Evolutionary conservation across 2,329 filamentous ascomycete species (phyloP), one percentile per base, ranked within the genome.

Genomic region (Nigrograna mackinnonii): DNA sequence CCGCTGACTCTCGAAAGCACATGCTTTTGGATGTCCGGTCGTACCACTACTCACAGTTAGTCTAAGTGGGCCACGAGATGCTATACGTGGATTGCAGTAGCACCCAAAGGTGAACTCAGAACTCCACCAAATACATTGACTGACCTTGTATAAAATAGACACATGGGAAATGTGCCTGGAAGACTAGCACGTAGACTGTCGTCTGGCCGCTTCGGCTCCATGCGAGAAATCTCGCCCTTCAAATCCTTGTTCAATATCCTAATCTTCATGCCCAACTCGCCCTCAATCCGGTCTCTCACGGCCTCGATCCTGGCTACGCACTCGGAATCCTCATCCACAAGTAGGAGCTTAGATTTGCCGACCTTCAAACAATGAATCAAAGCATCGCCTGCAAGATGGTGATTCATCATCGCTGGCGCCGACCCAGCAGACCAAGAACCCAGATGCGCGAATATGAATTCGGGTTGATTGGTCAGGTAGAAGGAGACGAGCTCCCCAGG

Each of bases 11-110:
- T 80, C 80, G 52, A 87, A 83, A 0, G 77, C 64, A 52, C 83
- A 85, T 1, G 83, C 87, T 64, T 91, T 91, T 9, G 87, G 86
- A 50, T 88, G 66, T 2, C 87, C 87, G 0, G 87, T 91, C 1
- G 87, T 91, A 24, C 87, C 87, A 48, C 83, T 85, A 24, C n/a
- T n/a, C n/a, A n/a, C n/a, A n/a, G n/a, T n/a, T n/a, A n/a, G n/a
- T 18, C 14, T 7, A 22, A 9, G 38, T 63, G 26, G 58, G 57
- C 39, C 26, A 16, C 19, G 13, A 4, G 17, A 4, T 9, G 13
- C 11, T 14, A 14, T 18, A 13, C 7, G 4, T 24, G 14, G 3
- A 2, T 20, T n/a, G n/a, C n/a, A n/a, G n/a, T n/a, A n/a, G n/a
- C n/a, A n/a, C n/a, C n/a, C 14, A 11, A 36, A 21, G 11, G 19